A percentile compares a stretch with the other conserved stretches of the same genome.
phyloP scores from a whole-genome alignment of 2,329 filamentous ascomycete genomes.

The Chaetomiaceae sp. region DNA sequence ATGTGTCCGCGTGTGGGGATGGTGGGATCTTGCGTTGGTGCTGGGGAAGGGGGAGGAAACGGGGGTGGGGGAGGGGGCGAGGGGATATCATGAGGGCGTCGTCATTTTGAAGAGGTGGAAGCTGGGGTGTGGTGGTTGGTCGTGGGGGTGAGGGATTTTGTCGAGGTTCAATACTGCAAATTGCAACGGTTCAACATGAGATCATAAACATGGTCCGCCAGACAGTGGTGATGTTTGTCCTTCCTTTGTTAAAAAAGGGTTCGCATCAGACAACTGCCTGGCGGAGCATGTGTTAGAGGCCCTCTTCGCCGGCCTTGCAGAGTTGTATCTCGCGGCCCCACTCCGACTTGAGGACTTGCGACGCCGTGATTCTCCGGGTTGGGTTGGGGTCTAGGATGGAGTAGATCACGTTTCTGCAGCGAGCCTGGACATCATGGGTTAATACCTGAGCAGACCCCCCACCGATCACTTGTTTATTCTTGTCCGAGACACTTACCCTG shows the following conservation, averaged over 20 bases:
- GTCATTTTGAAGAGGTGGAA: not conserved
- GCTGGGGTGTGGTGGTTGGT: not conserved
- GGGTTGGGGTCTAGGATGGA: slow-evolving; percentile 96
- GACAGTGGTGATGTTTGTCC: slow-evolving; percentile 20
- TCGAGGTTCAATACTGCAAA: not conserved
- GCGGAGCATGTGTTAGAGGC: slow-evolving; percentile 55
- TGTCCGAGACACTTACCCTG: slow-evolving; percentile 59
- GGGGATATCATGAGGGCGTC: not conserved
- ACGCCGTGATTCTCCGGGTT: slow-evolving; percentile 84
- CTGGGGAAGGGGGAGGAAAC: too few species aligned
- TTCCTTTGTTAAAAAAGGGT: not conserved
- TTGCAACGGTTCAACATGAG: slow-evolving; percentile 2
- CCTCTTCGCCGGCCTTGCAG: slow-evolving; percentile 94
- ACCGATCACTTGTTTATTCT: not conserved
- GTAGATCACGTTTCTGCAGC: slow-evolving; percentile 98
- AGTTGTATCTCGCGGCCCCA: slow-evolving; percentile 98
- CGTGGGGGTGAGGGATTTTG: not conserved
- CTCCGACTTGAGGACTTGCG: slow-evolving; percentile 95
- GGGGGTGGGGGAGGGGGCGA: too few species aligned
- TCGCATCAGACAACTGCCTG: slow-evolving; percentile 20
- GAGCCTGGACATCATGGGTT: slow-evolving; percentile 57
- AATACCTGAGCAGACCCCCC: not conserved
- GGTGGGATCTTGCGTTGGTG: not conserved
- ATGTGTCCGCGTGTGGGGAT: too few species aligned
- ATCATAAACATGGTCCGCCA: slow-evolving; percentile 18